phyloP scores from a whole-genome alignment of 225 moss, liverwort and hornwort genomes.

The Marchantia paleacea region DNA sequence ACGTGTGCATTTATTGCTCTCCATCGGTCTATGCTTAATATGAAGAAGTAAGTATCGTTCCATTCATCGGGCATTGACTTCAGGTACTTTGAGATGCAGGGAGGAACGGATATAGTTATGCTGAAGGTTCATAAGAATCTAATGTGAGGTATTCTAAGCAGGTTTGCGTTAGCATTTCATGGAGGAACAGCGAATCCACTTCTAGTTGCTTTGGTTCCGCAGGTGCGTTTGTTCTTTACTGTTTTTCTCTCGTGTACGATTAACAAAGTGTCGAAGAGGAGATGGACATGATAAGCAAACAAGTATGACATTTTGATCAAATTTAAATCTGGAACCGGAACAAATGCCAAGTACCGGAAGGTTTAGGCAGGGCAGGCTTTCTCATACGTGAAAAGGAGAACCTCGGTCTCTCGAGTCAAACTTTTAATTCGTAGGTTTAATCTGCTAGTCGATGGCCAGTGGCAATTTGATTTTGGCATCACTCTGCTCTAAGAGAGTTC shows the following conservation, averaged over 20 bases:
- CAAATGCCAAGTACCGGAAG: too few relatives aligned
- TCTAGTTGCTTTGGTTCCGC: conserved; percentile 88
- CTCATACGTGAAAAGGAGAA: too few relatives aligned
- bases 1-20: conserved; percentile 84
- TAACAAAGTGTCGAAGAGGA: neutral
- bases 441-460: neutral
- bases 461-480: neutral
- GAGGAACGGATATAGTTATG: neutral
- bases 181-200: conserved; percentile 69
- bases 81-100: neutral
- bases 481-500: neutral
- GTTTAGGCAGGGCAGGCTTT: too few relatives aligned
- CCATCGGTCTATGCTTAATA: conserved; percentile 74
- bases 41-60: conserved; percentile 57
- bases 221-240: conserved; percentile 43
- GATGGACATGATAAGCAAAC: neutral
- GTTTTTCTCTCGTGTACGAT: neutral
- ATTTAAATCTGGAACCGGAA: too few relatives aligned
- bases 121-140: neutral
- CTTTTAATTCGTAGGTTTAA: too few relatives aligned
- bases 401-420: too few relatives aligned
- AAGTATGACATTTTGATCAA: too few relatives aligned
- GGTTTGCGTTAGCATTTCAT: conserved; percentile 78
- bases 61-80: neutral
- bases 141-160: conserved; percentile 29